These are phyloP conservation scores for Botryosphaeria dothidea DNA, from an alignment of 2,329 filamentous ascomycete species.

Conservation along the genomic window DNA sequence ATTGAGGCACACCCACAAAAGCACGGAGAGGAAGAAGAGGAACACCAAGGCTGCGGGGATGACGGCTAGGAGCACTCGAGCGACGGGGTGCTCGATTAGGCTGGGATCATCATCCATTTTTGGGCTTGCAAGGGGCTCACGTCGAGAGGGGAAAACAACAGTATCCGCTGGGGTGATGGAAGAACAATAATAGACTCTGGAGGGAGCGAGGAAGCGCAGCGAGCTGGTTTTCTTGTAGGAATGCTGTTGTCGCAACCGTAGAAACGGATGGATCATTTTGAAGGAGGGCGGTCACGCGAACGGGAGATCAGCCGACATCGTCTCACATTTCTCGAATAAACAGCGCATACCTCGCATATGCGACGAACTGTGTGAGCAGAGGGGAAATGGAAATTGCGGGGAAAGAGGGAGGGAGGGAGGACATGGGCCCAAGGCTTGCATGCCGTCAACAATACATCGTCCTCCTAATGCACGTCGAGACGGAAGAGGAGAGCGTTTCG, in stretches of 20 bases:
- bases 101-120: background rate
- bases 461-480: too few species aligned
- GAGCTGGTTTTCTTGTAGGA: background rate
- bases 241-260: background rate
- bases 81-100: background rate
- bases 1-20: background rate
- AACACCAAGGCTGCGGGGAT: constrained; percentile 1
- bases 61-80: background rate
- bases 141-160: background rate
- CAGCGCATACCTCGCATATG: background rate
- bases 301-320: background rate
- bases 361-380: background rate
- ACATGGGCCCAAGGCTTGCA: too few species aligned
- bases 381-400: background rate
- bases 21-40: constrained; percentile 10
- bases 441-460: too few species aligned
- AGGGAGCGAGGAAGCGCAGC: background rate
- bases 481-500: too few species aligned
- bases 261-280: background rate
- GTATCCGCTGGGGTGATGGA: too few species aligned
- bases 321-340: background rate
- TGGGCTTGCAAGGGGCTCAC: background rate
- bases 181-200: too few species aligned
- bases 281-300: background rate
- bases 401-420: background rate